phyloP scores from a whole-genome alignment of 2,329 filamentous ascomycete genomes.

The Rugonectria rugulosa region DNA sequence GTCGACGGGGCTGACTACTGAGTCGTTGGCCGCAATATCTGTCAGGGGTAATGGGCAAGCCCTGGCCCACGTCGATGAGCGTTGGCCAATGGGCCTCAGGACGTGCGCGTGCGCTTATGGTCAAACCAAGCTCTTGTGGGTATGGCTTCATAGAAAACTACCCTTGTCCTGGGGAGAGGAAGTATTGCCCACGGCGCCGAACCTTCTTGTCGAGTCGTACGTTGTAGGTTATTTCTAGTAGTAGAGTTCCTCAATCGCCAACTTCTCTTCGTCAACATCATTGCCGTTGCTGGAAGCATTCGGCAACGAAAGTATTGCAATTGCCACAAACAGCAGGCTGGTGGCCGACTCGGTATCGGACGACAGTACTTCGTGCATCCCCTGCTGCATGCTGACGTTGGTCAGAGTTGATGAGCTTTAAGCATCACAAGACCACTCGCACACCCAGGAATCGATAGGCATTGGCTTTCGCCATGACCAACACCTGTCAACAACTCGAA shows the following conservation, averaged over 20 bases:
- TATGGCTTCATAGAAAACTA: constrained; percentile 30
- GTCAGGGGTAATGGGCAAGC: constrained; percentile 24
- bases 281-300: background rate
- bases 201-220: constrained; percentile 14
- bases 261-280: constrained; percentile 9
- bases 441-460: constrained; percentile 1
- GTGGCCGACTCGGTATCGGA: background rate
- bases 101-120: constrained; percentile 17
- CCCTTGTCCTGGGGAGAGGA: constrained; percentile 33
- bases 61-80: constrained; percentile 31
- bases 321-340: constrained; percentile 2
- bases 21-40: constrained; percentile 11
- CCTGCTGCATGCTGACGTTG: constrained; percentile 3
- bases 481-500: background rate
- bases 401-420: constrained; percentile 9
- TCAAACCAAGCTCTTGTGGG: constrained; percentile 35
- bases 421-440: constrained; percentile 13
- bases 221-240: background rate
- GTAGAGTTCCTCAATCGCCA: constrained; percentile 10
- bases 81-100: constrained; percentile 32
- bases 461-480: constrained; percentile 4
- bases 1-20: constrained; percentile 16
- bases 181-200: constrained; percentile 29
- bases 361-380: background rate
- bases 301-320: background rate